Base-by-base conservation (phyloP, 2,329 filamentous ascomycete genomes). In the Ophiognomonia clavigignenti-juglandacearum region DNA sequence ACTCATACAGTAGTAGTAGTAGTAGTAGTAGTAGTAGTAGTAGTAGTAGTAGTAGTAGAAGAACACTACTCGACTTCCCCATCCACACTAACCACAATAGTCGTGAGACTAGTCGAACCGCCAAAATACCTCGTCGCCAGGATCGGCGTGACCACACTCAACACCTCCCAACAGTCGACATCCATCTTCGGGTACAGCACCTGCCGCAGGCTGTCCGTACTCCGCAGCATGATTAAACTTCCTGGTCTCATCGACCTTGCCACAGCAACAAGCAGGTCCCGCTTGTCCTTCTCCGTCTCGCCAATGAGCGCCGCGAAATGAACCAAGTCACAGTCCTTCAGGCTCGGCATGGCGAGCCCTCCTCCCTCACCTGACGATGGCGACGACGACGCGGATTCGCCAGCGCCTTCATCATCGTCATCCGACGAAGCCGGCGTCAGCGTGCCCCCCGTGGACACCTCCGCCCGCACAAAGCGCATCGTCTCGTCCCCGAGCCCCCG, bases 41-140 rank as follows among this genome's bases (percentile, higher is more conserved):
- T n/a, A n/a, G n/a, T n/a, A n/a, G n/a, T n/a, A n/a, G 9, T 6
- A 34, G 3, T 6, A 3, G 6, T 16, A 34, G 6, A 16, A 14
- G 3, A 14, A 35, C 8, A 16, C n/a, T 5, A 35, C 32, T 35
- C 32, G n/a, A 9, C 3, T 35, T 16, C 35, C 5, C 38, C 44
- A 29, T 47, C 44, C 16, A 47, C 44, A n/a, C 44, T 47, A 23
- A 42, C 44, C 14, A 47, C 44, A 24, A 47, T 47, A 4, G 44
- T 47, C 8, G 44, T 47, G 29, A 47, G 18, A 23, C 44, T 47
- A 16, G 44, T 47, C 3, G 44, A 41, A 3, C 37, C 44, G 19
- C 44, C 44, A 23, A 47, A 47, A 9, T 47, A 47, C 29, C 44
- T 41, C 14, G 44, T 41, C 22, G 44, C 44, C 31, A 47, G 22